phyloP scores from a whole-genome alignment of 768 basidiomycete species.

The Leccinum truebloodii region DNA sequence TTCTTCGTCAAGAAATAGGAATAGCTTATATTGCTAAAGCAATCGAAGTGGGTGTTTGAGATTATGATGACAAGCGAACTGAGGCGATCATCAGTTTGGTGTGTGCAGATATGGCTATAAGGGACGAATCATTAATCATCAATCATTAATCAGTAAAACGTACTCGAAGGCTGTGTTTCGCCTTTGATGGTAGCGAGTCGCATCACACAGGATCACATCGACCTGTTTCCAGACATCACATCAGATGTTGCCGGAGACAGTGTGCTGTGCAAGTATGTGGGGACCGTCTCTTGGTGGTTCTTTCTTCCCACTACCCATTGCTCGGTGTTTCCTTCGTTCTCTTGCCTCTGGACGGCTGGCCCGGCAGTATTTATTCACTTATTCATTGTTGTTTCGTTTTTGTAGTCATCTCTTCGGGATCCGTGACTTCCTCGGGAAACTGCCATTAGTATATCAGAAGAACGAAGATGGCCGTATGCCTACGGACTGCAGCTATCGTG shows the following conservation, averaged over 20 bases:
- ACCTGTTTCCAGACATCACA: neutral
- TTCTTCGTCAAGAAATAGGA: constrained; percentile 43
- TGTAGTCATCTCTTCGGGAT: neutral
- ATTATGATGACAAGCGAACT: neutral
- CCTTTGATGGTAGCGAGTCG: constrained; percentile 21
- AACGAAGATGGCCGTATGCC: constrained; percentile 12
- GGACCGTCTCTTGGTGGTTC: neutral
- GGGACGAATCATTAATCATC: neutral
- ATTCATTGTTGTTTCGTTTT: constrained; percentile 6
- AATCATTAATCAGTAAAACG: too few relatives aligned
- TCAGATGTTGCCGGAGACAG: constrained; percentile 7
- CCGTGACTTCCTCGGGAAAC: neutral
- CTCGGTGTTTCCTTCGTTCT: constrained; percentile 21
- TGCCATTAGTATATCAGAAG: neutral
- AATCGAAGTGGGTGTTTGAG: neutral
- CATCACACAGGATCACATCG: constrained; percentile 11
- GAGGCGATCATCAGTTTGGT: constrained; percentile 1
- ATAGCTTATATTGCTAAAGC: neutral
- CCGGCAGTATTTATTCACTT: constrained; percentile 12
- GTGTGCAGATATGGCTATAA: constrained; percentile 2
- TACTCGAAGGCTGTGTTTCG: constrained; percentile 4
- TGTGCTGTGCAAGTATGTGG: constrained; percentile 3
- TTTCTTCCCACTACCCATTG: constrained; percentile 21
- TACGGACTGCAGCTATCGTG: constrained; percentile 21
- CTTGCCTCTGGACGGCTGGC: constrained; percentile 32